phyloP scores from a whole-genome alignment of 176 grass and related monocot genomes.

The Eremochloa ophiuroides region DNA sequence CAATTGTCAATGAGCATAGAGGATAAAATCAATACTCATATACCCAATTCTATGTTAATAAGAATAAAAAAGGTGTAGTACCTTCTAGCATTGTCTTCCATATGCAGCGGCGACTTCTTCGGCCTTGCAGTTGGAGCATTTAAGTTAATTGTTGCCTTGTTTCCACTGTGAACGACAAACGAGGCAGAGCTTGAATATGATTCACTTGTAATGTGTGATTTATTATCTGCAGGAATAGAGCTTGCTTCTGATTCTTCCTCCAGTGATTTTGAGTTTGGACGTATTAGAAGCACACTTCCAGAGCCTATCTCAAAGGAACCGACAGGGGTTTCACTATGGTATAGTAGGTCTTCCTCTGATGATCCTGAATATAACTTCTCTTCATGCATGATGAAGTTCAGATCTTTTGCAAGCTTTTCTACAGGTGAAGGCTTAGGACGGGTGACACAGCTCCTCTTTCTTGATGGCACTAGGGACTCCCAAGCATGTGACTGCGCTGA shows the following conservation, averaged over 20 bases:
- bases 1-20: conserved; percentile 3
- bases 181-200: conserved; percentile 43
- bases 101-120: conserved; percentile 23
- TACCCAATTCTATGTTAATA: not conserved
- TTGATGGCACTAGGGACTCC: conserved; percentile 78
- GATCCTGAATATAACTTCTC: conserved; percentile 55
- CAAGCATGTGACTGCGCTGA: conserved; percentile 89
- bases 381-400: conserved; percentile 78
- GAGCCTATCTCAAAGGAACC: conserved; percentile 86
- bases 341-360: conserved; percentile 81
- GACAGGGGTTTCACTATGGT: conserved; percentile 55
- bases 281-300: conserved; percentile 78
- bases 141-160: conserved; percentile 30
- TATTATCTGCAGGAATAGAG: conserved; percentile 74
- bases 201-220: conserved; percentile 54
- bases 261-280: conserved; percentile 57
- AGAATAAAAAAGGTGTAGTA: conserved; percentile 12
- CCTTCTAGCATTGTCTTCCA: conserved; percentile 42
- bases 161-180: conserved; percentile 45
- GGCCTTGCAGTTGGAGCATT: conserved; percentile 18
- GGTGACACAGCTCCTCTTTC: conserved; percentile 60
- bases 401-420: conserved; percentile 84
- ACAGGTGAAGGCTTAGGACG: conserved; percentile 57
- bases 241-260: conserved; percentile 97
- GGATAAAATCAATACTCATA: not conserved